These are phyloP conservation scores for Catunica adiposa DNA, from an alignment of 2,329 filamentous ascomycete species.

Conservation along the genomic window DNA sequence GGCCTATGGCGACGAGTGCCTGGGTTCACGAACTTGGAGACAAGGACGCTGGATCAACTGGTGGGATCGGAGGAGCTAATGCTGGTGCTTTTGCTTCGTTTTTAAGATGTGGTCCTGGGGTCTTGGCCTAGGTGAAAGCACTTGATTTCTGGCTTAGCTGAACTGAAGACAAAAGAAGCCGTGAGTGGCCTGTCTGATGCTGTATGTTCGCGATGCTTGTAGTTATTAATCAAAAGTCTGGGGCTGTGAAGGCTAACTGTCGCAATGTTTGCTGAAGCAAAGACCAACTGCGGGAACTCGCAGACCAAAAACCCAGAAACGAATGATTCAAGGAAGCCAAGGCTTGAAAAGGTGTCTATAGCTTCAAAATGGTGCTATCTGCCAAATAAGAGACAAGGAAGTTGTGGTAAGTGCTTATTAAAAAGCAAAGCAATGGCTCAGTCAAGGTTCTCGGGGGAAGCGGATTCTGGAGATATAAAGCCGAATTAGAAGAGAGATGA, in stretches of 20 bases:
- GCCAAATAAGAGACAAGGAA: background rate
- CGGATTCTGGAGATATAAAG: background rate
- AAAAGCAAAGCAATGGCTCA: background rate
- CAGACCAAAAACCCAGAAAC: background rate
- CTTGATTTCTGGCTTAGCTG: too few species aligned
- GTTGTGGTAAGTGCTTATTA: background rate
- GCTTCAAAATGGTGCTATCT: background rate
- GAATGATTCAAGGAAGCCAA: background rate
- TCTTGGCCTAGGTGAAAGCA: too few species aligned
- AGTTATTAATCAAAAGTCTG: background rate
- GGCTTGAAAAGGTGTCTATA: background rate
- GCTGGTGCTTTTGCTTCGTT: too few species aligned
- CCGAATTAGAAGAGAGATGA: background rate
- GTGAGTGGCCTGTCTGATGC: too few species aligned
- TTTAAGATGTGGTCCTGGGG: too few species aligned
- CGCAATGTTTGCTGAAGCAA: background rate
- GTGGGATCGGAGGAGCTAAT: too few species aligned
- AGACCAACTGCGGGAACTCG: background rate
- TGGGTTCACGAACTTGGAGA: too few species aligned
- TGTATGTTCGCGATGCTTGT: too few species aligned
- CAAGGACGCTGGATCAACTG: too few species aligned
- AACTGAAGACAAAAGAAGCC: too few species aligned
- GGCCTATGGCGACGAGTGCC: background rate
- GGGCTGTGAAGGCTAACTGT: background rate
- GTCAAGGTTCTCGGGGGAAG: background rate